Conservation (phyloP, 345 rosid genomes). For the Sonneratia alba region DNA sequence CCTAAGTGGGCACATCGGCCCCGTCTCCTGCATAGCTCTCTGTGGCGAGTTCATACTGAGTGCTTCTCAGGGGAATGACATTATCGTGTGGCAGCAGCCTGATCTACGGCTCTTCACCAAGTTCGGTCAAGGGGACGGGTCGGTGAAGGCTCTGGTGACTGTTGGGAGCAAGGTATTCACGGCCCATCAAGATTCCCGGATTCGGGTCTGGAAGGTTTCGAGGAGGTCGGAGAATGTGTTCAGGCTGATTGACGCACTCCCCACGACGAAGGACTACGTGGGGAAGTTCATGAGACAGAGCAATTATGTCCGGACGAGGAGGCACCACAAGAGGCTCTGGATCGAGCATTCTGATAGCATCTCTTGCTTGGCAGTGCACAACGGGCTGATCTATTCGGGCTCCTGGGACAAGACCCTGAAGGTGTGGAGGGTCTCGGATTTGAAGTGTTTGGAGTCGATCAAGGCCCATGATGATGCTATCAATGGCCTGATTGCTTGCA, state of each 20-base stretch:
- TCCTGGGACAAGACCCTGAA: slow-evolving; percentile 96
- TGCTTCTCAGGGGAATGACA: slow-evolving; percentile 90
- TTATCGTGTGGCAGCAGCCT: slow-evolving; percentile 98
- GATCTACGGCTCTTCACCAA: slow-evolving; percentile 77
- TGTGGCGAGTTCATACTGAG: slow-evolving; percentile 88
- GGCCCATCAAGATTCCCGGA: slow-evolving; percentile 90
- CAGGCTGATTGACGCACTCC: slow-evolving; percentile 67
- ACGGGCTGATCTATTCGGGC: slow-evolving; percentile 67
- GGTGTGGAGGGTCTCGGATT: slow-evolving; percentile 78
- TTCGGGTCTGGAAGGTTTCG: slow-evolving; percentile 80
- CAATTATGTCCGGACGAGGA: slow-evolving; percentile 58
- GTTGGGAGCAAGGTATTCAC: slow-evolving; percentile 63
- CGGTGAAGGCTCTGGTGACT: slow-evolving; percentile 72
- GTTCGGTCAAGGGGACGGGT: slow-evolving; percentile 88
- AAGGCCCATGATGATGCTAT: slow-evolving; percentile 86
- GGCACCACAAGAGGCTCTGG: slow-evolving; percentile 65
- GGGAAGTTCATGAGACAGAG: slow-evolving; percentile 84
- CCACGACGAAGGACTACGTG: slow-evolving; percentile 68
- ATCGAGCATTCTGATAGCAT: slow-evolving; percentile 84
- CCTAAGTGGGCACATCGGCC: slow-evolving; percentile 69
- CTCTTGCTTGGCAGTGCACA: slow-evolving; percentile 61
- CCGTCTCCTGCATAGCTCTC: slow-evolving; percentile 72
- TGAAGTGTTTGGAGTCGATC: slow-evolving; percentile 81
- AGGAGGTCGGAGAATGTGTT: slow-evolving; percentile 60
- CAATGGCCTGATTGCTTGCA: slow-evolving; percentile 51